Base-by-base conservation (phyloP, 371 early-diverging fungal genomes). In the Mortierella sp. region DNA sequence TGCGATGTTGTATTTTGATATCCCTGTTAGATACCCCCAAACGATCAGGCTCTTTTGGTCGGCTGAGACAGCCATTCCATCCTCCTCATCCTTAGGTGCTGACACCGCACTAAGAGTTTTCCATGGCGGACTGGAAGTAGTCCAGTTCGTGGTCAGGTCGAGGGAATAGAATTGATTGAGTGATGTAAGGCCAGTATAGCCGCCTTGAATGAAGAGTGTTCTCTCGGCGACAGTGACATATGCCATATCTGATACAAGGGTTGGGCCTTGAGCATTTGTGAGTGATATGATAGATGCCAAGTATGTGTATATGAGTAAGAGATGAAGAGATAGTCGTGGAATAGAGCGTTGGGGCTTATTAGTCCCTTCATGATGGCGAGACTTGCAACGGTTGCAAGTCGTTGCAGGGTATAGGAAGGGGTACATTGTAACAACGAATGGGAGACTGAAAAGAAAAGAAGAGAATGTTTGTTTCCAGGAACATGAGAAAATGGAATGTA, bases 121-220 rank as follows among this genome's bases (percentile, higher is more conserved):
- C 63, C 63, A 62, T 28, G 63, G 63, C 5, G 63, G 63, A 24
- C 6, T 26, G 5, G 45, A 26, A 5, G 47, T 20, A 43, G 5
- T 22, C 63, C 63, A 62, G 20, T 5, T 18, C 2, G 26, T 26
- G 18, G 45, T 62, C 11, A 62, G 63, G 28, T 62, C 63, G 24
- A 62, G 55, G 10, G 55, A 55, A 55, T 26, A 55, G 8, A 55
- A 28, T 55, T 55, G 55, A 18, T 10, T 14, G 62, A 2, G 8
- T 22, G n/a, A 10, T 4, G 30, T 30, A 20, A 8, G 2, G 2
- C 2, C 5, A 10, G 6, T 32, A 2, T 2, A 2, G 30, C 43
- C 62, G 14, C 62, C 62, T 22, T 62, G 62, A 4, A 62, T 26
- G 18, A 40, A 62, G 32, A 62, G 37, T 26, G 40, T 62, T 35